Conservation (phyloP, 768 basidiomycete genomes). For the Calocera viscosa region DNA sequence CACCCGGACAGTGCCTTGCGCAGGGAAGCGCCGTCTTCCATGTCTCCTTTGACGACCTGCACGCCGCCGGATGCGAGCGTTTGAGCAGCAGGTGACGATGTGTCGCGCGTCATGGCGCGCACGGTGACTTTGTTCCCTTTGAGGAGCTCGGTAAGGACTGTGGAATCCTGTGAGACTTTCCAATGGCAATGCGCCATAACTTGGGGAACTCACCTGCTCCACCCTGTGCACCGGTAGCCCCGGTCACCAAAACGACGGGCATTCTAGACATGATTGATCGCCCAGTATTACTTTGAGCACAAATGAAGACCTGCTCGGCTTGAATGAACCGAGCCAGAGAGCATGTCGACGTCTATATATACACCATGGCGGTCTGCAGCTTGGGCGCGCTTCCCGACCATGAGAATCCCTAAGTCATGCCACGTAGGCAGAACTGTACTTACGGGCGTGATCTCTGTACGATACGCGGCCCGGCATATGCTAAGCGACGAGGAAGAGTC, state of each 20-base stretch:
- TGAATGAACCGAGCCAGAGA: too few relatives aligned
- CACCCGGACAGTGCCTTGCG: slow-evolving; percentile 17
- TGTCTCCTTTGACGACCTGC: slow-evolving; percentile 19
- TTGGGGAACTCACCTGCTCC: neutral
- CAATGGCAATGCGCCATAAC: too few relatives aligned
- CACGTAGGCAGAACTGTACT: too few relatives aligned
- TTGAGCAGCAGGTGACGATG: slow-evolving; percentile 15
- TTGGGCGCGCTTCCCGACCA: too few relatives aligned
- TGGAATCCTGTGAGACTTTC: neutral
- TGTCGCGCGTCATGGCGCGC: slow-evolving; percentile 21
- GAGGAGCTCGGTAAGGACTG: slow-evolving; percentile 6
- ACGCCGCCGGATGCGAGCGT: slow-evolving; percentile 17
- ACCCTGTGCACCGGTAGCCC: neutral
- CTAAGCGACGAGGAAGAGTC: too few relatives aligned
- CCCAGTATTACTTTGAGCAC: too few relatives aligned
- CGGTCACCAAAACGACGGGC: neutral
- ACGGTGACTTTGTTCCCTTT: slow-evolving; percentile 2
- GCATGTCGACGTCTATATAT: neutral
- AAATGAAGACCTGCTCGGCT: too few relatives aligned
- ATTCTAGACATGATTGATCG: neutral
- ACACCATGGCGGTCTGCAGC: too few relatives aligned
- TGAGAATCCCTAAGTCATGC: too few relatives aligned
- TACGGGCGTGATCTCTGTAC: too few relatives aligned
- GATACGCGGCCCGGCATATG: too few relatives aligned
- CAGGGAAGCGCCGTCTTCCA: slow-evolving; percentile 14